These are phyloP conservation scores for Carnegiea gigantea DNA, from an alignment of 179 eudicot species.

Conservation along the genomic window DNA sequence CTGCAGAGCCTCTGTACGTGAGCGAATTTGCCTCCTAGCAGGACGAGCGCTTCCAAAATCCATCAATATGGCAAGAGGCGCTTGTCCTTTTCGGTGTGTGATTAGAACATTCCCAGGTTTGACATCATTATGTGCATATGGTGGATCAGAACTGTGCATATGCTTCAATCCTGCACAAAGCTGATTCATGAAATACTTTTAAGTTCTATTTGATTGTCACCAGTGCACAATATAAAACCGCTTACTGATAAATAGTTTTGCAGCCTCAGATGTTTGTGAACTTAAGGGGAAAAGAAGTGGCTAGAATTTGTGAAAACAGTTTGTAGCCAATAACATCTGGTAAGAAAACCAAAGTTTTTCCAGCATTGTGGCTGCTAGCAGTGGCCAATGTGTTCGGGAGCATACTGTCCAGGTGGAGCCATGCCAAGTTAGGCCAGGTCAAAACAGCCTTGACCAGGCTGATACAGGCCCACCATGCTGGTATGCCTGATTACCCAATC, in stretches of 20 bases:
- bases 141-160: constrained; percentile 89
- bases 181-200: constrained; percentile 25
- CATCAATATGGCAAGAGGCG: constrained; percentile 85
- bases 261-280: background rate
- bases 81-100: constrained; percentile 76
- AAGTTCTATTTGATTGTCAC: background rate
- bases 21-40: constrained; percentile 81
- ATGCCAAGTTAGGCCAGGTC: background rate
- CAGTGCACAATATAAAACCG: background rate
- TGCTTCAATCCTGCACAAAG: constrained; percentile 96
- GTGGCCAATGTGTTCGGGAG: background rate
- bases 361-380: too few species aligned
- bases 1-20: constrained; percentile 89
- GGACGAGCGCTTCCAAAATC: constrained; percentile 98
- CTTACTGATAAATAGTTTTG: background rate
- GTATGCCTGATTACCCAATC: background rate
- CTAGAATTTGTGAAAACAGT: background rate
- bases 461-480: background rate
- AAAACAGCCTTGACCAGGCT: background rate
- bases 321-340: background rate
- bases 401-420: background rate
- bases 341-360: background rate
- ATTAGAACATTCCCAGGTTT: constrained; percentile 91
- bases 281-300: background rate
- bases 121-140: constrained; percentile 96